These are phyloP conservation scores for Ophiognomonia clavigignenti-juglandacearum DNA, from an alignment of 2,329 filamentous ascomycete species.

Conservation along the genomic window DNA sequence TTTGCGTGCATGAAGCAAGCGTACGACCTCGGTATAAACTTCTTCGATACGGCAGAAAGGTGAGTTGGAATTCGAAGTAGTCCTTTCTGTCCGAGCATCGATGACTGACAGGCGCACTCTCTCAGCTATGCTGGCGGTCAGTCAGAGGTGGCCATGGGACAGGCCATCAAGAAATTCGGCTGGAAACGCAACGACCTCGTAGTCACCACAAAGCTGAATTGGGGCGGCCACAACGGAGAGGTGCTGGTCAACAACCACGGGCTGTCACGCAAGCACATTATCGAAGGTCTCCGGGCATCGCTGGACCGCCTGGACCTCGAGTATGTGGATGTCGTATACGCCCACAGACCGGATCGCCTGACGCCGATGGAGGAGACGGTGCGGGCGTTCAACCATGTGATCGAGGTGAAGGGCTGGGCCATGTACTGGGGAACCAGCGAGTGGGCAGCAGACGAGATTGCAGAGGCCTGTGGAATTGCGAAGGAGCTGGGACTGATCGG, in stretches of 20 bases:
- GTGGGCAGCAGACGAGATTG: conserved; percentile 66
- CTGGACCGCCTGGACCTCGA: conserved; percentile 51
- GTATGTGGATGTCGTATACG: conserved; percentile 66
- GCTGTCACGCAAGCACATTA: conserved; percentile 55
- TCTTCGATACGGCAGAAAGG: conserved; percentile 57
- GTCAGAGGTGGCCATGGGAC: conserved; percentile 60
- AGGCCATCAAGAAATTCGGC: conserved; percentile 54
- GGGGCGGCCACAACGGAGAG: conserved; percentile 56
- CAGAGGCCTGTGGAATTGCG: conserved; percentile 55
- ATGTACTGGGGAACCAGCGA: conserved; percentile 71
- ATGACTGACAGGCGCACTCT: background rate
- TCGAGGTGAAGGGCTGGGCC: conserved; percentile 59
- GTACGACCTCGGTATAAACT: conserved; percentile 57
- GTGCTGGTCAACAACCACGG: conserved; percentile 58
- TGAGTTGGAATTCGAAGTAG: conserved; percentile 4
- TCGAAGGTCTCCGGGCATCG: conserved; percentile 54
- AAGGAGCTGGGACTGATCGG: conserved; percentile 56
- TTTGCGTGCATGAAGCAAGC: conserved; percentile 59
- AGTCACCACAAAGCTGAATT: conserved; percentile 61
- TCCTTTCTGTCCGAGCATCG: background rate
- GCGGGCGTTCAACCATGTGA: conserved; percentile 65
- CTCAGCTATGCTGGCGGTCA: conserved; percentile 55
- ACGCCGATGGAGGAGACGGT: conserved; percentile 70
- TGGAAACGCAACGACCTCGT: conserved; percentile 60
- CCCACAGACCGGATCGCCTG: conserved; percentile 62